phyloP scores from a whole-genome alignment of 257 asterid genomes.

The Gynochthodes officinalis region DNA sequence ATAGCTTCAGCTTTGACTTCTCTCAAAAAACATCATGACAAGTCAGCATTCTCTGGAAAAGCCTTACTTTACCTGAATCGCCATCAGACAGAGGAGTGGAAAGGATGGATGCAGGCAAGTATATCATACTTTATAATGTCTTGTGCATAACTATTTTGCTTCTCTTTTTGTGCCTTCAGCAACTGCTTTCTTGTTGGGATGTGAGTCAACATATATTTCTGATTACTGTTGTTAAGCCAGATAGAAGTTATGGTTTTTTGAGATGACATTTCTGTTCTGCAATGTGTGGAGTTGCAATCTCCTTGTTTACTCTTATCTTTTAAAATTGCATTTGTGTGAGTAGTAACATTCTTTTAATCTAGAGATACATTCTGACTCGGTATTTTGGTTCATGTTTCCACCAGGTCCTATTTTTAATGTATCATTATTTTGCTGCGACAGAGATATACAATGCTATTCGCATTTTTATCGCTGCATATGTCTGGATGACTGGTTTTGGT shows the following conservation, averaged over 20 bases:
- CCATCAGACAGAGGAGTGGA: slow-evolving; percentile 98
- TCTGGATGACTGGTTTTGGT: slow-evolving; percentile 99
- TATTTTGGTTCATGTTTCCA: slow-evolving; percentile 12
- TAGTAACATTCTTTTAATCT: neutral
- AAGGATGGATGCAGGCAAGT: slow-evolving; percentile 98
- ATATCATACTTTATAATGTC: neutral
- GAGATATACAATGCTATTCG: slow-evolving; percentile 97
- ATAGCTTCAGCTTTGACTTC: slow-evolving; percentile 83
- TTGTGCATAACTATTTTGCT: neutral
- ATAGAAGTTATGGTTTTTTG: neutral
- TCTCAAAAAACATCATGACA: slow-evolving; percentile 82
- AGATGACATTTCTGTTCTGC: neutral
- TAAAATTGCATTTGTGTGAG: neutral
- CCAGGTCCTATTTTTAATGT: slow-evolving; percentile 91
- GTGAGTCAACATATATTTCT: neutral
- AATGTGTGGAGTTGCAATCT: neutral
- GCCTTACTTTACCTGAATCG: slow-evolving; percentile 82
- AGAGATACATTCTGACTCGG: slow-evolving; percentile 18
- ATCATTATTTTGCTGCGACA: slow-evolving; percentile 96
- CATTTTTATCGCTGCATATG: slow-evolving; percentile 94
- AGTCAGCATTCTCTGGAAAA: slow-evolving; percentile 86
- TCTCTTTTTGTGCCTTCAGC: neutral
- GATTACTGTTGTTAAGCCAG: neutral
- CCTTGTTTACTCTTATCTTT: neutral
- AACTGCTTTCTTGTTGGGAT: neutral